Evolutionary conservation across 805 yeast genomes (phyloP).

Genomic region (Wickerhamiella nectarea): DNA sequence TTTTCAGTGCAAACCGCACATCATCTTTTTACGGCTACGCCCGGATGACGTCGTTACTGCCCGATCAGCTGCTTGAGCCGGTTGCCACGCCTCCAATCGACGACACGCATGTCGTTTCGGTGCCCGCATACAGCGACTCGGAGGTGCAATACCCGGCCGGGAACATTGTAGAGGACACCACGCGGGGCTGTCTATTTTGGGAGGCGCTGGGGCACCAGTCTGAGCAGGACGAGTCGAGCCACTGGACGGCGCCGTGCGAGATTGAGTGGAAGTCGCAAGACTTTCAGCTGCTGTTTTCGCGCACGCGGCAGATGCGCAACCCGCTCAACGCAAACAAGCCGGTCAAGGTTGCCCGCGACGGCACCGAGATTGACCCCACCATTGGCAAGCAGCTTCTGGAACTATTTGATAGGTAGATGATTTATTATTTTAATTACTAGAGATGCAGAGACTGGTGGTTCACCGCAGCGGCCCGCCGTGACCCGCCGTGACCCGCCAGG

Average conservation of each 20-base stretch:
- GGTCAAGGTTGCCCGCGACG: slow-evolving; percentile 32
- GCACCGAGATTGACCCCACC: slow-evolving; percentile 30
- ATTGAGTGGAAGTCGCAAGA: slow-evolving; percentile 26
- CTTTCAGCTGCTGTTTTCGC: slow-evolving; percentile 23
- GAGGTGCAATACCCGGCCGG: slow-evolving; percentile 23
- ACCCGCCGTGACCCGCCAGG: no score
- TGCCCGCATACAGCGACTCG: slow-evolving; percentile 9
- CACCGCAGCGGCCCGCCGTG: no score
- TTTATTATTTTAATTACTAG: no score
- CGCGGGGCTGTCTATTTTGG: slow-evolving; percentile 30
- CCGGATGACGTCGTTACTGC: slow-evolving; percentile 25
- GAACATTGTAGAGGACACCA: slow-evolving; percentile 25
- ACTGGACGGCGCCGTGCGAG: slow-evolving; percentile 29
- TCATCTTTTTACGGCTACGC: slow-evolving; percentile 32
- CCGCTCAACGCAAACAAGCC: slow-evolving; percentile 28
- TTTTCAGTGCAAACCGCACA: slow-evolving; percentile 31
- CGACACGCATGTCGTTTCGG: not conserved
- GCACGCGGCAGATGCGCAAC: slow-evolving; percentile 26
- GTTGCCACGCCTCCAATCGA: not conserved
- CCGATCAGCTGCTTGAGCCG: slow-evolving; percentile 8
- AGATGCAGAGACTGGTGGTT: no score
- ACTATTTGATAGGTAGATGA: slow-evolving; percentile 18
- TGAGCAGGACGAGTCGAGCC: slow-evolving; percentile 13
- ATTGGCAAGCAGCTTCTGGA: slow-evolving; percentile 24
- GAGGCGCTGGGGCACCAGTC: slow-evolving; percentile 22